Conservation (phyloP, 352 stramenopile genomes). For the Pythium apleroticum region DNA sequence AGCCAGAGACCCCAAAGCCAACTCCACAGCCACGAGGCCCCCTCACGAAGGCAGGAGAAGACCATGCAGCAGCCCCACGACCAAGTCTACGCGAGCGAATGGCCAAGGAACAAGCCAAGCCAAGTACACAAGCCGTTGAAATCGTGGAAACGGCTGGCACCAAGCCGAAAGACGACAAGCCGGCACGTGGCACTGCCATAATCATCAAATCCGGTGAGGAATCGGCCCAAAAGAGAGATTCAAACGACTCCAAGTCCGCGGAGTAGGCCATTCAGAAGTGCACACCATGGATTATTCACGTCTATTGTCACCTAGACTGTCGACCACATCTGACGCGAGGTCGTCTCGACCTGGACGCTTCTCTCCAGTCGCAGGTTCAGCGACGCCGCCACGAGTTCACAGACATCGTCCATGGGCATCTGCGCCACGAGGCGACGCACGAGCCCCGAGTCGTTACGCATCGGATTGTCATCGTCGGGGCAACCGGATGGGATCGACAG, state of each 20-base stretch:
- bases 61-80: background rate
- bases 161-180: background rate
- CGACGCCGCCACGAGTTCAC: slow-evolving; percentile 20
- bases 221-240: background rate
- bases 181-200: background rate
- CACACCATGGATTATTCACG: background rate
- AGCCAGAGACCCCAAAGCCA: background rate
- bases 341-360: slow-evolving; percentile 8
- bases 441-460: slow-evolving; percentile 44
- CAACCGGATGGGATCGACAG: slow-evolving; percentile 62
- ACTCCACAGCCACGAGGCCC: background rate
- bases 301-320: slow-evolving; percentile 22
- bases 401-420: slow-evolving; percentile 14
- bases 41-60: background rate
- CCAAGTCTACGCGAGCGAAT: background rate
- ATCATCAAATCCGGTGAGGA: background rate
- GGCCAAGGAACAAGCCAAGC: background rate
- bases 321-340: slow-evolving; percentile 24
- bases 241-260: background rate
- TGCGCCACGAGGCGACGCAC: slow-evolving; percentile 19
- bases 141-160: background rate
- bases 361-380: slow-evolving; percentile 30
- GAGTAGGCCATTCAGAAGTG: background rate
- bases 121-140: background rate
- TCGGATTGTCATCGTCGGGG: slow-evolving; percentile 49